Percentiles rank a stretch among this genome's conserved stretches.
These are phyloP conservation scores for Saccharomyces cerevisiae DNA, from an alignment of 805 yeast genomes.

Conservation along the genomic window DNA sequence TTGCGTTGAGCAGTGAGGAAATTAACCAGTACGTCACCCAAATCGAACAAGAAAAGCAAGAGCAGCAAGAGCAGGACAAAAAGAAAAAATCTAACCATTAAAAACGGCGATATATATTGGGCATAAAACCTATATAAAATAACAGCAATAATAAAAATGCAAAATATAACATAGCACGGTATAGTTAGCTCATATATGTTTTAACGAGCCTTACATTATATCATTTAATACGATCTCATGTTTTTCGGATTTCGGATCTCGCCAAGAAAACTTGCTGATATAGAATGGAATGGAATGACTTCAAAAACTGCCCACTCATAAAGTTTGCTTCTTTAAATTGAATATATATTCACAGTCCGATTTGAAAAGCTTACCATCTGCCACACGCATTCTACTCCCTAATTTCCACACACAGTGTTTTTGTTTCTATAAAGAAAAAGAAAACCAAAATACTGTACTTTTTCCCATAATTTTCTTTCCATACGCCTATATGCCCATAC, in stretches of 20 bases:
- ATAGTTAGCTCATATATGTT: background rate
- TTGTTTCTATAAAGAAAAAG: background rate
- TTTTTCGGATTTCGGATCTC: background rate
- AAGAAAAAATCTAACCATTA: slow-evolving; percentile 23
- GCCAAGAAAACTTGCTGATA: background rate
- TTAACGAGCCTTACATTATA: background rate
- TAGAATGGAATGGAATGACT: background rate
- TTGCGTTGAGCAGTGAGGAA: slow-evolving; percentile 57
- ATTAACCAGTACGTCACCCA: slow-evolving; percentile 67
- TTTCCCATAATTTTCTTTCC: background rate
- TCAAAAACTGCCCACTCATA: background rate
- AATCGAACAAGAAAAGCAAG: slow-evolving; percentile 78
- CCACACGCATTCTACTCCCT: background rate
- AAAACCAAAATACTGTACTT: background rate
- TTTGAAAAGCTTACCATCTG: background rate
- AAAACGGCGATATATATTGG: background rate
- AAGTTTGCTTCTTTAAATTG: background rate
- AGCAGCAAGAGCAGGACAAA: slow-evolving; percentile 73
- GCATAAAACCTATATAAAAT: background rate
- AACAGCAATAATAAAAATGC: background rate
- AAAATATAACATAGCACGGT: background rate
- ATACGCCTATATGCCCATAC: background rate
- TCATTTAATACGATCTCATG: background rate
- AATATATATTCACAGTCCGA: background rate
- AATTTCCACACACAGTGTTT: background rate